Base-by-base conservation (phyloP, 2,329 filamentous ascomycete species). In the Sordariomycetes sp. region DNA sequence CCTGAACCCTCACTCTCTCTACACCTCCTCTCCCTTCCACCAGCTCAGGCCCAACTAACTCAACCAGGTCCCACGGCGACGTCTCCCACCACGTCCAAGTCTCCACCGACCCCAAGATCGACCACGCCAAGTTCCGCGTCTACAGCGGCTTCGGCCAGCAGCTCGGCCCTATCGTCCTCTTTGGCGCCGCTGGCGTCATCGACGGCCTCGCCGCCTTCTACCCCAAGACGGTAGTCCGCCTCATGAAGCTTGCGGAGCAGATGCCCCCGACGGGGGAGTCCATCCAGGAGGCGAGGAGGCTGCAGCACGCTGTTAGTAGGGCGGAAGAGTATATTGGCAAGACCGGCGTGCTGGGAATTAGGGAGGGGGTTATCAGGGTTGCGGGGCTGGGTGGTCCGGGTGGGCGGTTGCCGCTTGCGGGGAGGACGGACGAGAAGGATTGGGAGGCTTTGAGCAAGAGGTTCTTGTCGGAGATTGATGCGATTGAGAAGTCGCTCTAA, bases 121-220 rank as follows among this genome's bases (percentile, higher is more conserved):
- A 85, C 66, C 75, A 80, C 63, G 64, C 68, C 2, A 70, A 76
- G 53, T 86, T 87, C 70, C 76, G 74, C 62, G 77, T 81, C 34
- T 86, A 80, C 70, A 84, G 80, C 3, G 83, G 84, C 0, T 74
- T 86, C 1, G 84, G 83, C 3, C 83, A 86, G 65, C 84, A 85
- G 65, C 73, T 86, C 2, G 75, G 84, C 2, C 81, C 82, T 1
- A 76, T 81, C 2, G 68, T 84, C 2, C 72, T 78, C 20, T 74
- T 85, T 32, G 81, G 81, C 42, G 78, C 77, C 35, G 77, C 75
- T 2, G 82, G 81, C 17, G 79, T 80, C 35, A 84, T 85, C 55
- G 82, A 85, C 60, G 82, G 80, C 1, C 73, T 82, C 2, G 81
- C 82, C 0, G 80, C 77, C 2, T 77, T 85, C 69, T 86, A 83